A percentile compares a stretch with the other conserved stretches of the same genome.
Conservation (phyloP, 208 protist genomes). For the Angomonas desouzai region DNA sequence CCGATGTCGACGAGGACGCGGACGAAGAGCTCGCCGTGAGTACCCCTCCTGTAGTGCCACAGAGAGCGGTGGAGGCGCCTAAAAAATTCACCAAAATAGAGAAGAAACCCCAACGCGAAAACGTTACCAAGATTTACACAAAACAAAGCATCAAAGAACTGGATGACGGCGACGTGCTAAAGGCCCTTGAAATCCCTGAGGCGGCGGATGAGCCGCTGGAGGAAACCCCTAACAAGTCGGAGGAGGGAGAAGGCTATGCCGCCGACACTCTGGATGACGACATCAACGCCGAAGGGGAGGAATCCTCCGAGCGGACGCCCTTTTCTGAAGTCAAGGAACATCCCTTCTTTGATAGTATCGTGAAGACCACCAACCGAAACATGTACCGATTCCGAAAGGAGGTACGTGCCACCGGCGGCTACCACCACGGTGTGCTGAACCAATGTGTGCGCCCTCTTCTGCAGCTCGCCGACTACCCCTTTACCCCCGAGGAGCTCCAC, state of each 20-base stretch:
- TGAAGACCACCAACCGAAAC: conserved; percentile 67
- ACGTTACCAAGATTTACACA: not conserved
- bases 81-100: not conserved
- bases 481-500: conserved; percentile 60
- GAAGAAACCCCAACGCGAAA: not conserved
- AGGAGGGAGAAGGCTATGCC: conserved; percentile 10
- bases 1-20: not conserved
- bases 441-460: conserved; percentile 80
- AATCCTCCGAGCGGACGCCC: not conserved
- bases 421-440: conserved; percentile 63
- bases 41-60: not conserved
- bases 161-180: conserved; percentile 19
- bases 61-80: not conserved
- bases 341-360: conserved; percentile 73
- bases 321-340: conserved; percentile 59
- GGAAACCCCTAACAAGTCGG: conserved; percentile 5
- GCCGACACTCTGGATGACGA: conserved; percentile 9
- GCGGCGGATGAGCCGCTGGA: not conserved
- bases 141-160: not conserved
- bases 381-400: conserved; percentile 74
- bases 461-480: conserved; percentile 83
- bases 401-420: conserved; percentile 51
- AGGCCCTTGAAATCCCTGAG: conserved; percentile 9
- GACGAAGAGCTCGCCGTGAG: conserved; percentile 1
- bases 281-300: conserved; percentile 7